Percentiles rank a stretch among this genome's conserved stretches.
Conservation (phyloP, 169 alveolate species). For the Plasmodium gallinaceum region DNA sequence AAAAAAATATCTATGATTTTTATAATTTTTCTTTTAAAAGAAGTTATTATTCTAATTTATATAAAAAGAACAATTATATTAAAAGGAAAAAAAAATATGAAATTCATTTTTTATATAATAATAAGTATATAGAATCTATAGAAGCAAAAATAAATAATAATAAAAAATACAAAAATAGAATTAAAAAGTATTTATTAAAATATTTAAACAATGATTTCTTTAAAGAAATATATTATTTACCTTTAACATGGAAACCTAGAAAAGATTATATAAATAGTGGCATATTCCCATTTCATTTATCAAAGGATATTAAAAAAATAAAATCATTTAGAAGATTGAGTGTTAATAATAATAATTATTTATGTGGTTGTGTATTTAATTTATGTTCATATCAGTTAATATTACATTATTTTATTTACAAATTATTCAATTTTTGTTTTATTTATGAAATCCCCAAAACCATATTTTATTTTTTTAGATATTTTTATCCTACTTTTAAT, state of each 20-base stretch:
- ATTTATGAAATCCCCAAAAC: slow-evolving; percentile 33
- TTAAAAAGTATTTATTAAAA: neutral
- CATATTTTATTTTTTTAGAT: slow-evolving; percentile 23
- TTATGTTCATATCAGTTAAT: slow-evolving; percentile 40
- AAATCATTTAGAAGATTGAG: slow-evolving; percentile 25
- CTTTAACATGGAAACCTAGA: slow-evolving; percentile 72
- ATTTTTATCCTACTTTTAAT: slow-evolving; percentile 1
- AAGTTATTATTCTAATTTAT: neutral
- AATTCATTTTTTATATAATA: slow-evolving; percentile 17
- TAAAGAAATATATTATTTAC: slow-evolving; percentile 40
- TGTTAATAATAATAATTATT: slow-evolving; percentile 43
- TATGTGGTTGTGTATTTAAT: slow-evolving; percentile 47
- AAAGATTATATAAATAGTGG: slow-evolving; percentile 59
- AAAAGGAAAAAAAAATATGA: neutral
- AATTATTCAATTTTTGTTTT: slow-evolving; percentile 9
- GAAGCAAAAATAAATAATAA: slow-evolving; percentile 14
- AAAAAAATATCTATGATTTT: neutral
- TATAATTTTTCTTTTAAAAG: slow-evolving; percentile 35
- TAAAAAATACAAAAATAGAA: neutral
- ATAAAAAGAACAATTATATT: slow-evolving; percentile 9
- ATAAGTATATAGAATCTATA: slow-evolving; percentile 3
- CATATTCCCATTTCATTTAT: slow-evolving; percentile 39
- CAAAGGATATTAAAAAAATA: slow-evolving; percentile 29
- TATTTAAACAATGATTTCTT: slow-evolving; percentile 49
- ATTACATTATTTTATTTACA: slow-evolving; percentile 44